Percentiles rank a stretch among this genome's conserved stretches.
phyloP scores from a whole-genome alignment of 305 asterid species.

The Fraxinus ornus region DNA sequence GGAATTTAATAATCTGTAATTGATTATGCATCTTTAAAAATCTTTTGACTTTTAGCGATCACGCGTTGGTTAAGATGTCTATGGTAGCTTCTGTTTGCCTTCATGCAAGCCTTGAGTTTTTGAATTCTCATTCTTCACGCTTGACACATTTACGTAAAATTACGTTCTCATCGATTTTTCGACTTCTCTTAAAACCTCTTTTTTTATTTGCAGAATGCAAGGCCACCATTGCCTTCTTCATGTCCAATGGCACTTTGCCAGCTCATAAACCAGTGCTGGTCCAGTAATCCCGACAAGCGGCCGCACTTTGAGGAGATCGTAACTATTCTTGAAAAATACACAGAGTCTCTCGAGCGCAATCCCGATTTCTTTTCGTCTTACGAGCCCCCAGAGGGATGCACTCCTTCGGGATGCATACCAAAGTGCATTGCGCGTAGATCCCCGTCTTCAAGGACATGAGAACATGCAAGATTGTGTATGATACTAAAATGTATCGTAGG shows the following conservation, averaged over 20 bases:
- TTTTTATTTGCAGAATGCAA: conserved; percentile 58
- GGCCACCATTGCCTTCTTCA: conserved; percentile 81
- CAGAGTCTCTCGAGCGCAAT: conserved; percentile 59
- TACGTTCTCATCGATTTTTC: not conserved
- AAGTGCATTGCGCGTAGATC: conserved; percentile 43
- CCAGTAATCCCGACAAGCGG: conserved; percentile 75
- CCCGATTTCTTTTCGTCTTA: conserved; percentile 60
- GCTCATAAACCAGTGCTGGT: conserved; percentile 88
- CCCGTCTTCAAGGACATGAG: conserved; percentile 33
- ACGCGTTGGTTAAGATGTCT: not conserved
- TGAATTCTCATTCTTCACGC: not conserved
- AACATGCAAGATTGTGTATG: conserved; percentile 6
- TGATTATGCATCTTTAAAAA: not conserved
- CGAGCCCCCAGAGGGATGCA: conserved; percentile 38
- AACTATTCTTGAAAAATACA: conserved; percentile 52
- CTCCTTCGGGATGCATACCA: conserved; percentile 53
- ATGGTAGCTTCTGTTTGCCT: not conserved
- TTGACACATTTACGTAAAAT: not conserved
- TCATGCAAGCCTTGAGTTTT: not conserved
- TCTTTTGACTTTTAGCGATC: not conserved
- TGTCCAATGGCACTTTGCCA: conserved; percentile 67
- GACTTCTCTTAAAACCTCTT: not conserved
- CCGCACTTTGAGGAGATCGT: conserved; percentile 84
- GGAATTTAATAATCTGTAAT: not conserved
- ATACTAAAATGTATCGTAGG: not conserved